Percentiles rank a stretch among this genome's conserved stretches.
These are phyloP conservation scores for Coccinonectria pachysandricola DNA, from an alignment of 2,329 filamentous ascomycete genomes.

Conservation along the genomic window DNA sequence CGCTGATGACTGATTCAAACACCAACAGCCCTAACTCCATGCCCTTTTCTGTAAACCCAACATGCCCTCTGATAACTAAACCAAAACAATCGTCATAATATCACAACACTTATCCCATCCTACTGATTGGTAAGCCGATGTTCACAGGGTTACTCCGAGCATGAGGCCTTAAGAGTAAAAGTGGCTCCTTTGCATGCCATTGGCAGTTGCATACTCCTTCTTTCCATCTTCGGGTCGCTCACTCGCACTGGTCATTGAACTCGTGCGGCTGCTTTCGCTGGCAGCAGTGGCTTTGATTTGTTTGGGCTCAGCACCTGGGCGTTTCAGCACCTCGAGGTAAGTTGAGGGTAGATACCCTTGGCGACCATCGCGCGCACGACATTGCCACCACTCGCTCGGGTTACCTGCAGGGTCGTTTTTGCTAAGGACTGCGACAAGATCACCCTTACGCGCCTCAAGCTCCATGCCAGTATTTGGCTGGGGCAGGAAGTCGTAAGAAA, in stretches of 20 bases:
- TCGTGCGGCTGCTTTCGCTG: constrained; percentile 37
- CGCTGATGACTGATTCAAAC: too few species aligned
- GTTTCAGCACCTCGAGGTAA: constrained; percentile 68
- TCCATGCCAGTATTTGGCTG: constrained; percentile 65
- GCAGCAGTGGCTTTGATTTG: constrained; percentile 39
- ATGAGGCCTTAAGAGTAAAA: constrained; percentile 44
- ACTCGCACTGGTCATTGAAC: constrained; percentile 38
- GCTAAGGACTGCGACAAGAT: constrained; percentile 85
- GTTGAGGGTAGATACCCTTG: constrained; percentile 87
- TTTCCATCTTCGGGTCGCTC: constrained; percentile 31
- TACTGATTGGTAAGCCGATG: too few species aligned
- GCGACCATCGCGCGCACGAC: constrained; percentile 77
- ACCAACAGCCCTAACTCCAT: too few species aligned
- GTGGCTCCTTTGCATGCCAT: constrained; percentile 48
- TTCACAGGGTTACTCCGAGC: too few species aligned
- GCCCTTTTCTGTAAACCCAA: too few species aligned
- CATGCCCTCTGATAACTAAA: too few species aligned
- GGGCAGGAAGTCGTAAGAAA: constrained; percentile 88
- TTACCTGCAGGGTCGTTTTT: constrained; percentile 90
- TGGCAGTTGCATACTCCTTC: constrained; percentile 41
- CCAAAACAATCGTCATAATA: too few species aligned
- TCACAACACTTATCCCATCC: too few species aligned
- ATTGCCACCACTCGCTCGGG: constrained; percentile 94
- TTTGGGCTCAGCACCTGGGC: constrained; percentile 39
- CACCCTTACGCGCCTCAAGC: constrained; percentile 84